A percentile compares a stretch with the other conserved stretches of the same genome.
Evolutionary conservation across 2,329 filamentous ascomycete species (phyloP).

Genomic region (Epichloe gansuensis): DNA sequence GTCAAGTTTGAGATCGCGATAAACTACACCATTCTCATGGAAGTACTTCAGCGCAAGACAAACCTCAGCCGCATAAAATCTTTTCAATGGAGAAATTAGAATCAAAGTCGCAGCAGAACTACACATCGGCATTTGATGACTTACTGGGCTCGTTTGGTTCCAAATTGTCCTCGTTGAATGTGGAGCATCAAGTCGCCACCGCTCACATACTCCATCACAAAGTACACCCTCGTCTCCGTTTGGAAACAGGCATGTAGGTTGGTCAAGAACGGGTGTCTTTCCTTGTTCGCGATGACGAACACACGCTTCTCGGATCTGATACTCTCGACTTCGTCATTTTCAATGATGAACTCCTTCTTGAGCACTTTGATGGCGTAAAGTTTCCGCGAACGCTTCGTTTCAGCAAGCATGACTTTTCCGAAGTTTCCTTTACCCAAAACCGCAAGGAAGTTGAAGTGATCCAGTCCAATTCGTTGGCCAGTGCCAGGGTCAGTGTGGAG

Average conservation of each 20-base stretch:
- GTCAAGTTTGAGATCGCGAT: constrained; percentile 87
- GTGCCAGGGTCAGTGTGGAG: constrained; percentile 59
- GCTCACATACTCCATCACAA: constrained; percentile 99
- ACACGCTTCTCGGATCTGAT: constrained; percentile 96
- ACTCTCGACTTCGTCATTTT: constrained; percentile 98
- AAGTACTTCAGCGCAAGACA: constrained; percentile 97
- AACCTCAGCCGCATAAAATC: constrained; percentile 95
- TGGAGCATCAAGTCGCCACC: constrained; percentile 98
- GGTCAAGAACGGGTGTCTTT: constrained; percentile 88
- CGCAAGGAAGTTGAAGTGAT: constrained; percentile 98
- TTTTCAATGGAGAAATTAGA: constrained; percentile 19
- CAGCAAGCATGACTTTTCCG: constrained; percentile 97
- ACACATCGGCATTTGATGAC: constrained; percentile 24
- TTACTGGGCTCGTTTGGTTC: constrained; percentile 88
- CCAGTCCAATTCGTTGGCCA: constrained; percentile 77
- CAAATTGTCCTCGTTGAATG: constrained; percentile 93
- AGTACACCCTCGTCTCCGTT: constrained; percentile 95
- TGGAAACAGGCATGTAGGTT: constrained; percentile 98
- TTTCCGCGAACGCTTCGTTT: constrained; percentile 84
- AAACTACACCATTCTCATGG: constrained; percentile 98
- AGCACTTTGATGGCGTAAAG: constrained; percentile 97
- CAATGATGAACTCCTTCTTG: constrained; percentile 99
- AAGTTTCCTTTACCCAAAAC: constrained; percentile 99
- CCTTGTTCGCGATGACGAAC: constrained; percentile 92
- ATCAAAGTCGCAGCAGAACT: too few species aligned